Evolutionary conservation across 2,329 filamentous ascomycete species (phyloP).

Genomic region (Aspergillus unguis): DNA sequence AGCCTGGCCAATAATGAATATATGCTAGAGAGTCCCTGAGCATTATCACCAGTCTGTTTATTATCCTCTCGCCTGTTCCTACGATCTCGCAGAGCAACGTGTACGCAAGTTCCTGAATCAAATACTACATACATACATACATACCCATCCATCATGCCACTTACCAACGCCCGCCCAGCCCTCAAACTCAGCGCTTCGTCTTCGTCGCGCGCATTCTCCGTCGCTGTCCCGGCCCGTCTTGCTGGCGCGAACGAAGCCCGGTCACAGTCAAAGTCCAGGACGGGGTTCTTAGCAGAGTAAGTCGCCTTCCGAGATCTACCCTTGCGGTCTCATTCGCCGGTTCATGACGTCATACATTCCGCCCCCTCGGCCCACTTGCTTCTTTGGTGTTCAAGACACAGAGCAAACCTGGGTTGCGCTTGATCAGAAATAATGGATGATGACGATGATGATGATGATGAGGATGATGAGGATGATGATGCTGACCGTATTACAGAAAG

Average conservation of each 20-base stretch:
- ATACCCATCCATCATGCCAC: neutral
- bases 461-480: neutral
- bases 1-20: neutral
- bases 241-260: neutral
- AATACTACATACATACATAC: no score
- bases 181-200: neutral
- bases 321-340: neutral
- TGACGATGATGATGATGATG: neutral
- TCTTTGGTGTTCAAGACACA: neutral
- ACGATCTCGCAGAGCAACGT: neutral
- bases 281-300: constrained; percentile 4
- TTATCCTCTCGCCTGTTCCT: no score
- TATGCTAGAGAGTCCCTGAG: neutral
- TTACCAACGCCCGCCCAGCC: neutral
- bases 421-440: neutral
- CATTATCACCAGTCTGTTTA: neutral
- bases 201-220: neutral
- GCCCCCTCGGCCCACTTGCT: neutral
- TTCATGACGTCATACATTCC: neutral
- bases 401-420: neutral
- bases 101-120: neutral
- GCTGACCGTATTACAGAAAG: neutral
- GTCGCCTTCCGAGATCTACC: neutral
- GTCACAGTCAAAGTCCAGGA: neutral
- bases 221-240: constrained; percentile 1